A percentile compares a stretch with the other conserved stretches of the same genome.
Conservation (phyloP, 768 basidiomycete genomes). For the Lenzites betulinus region DNA sequence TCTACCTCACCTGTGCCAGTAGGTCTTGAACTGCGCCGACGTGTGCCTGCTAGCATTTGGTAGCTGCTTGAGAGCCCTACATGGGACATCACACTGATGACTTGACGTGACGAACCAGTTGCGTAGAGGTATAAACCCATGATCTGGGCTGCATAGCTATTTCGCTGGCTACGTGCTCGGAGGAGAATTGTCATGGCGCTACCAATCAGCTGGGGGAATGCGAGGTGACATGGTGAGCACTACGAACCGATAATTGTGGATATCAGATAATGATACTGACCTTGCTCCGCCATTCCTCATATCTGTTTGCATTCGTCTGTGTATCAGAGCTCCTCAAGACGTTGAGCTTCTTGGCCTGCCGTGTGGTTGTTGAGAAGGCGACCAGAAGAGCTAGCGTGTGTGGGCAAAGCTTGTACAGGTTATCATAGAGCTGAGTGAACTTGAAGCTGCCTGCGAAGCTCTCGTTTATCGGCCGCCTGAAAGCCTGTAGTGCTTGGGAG, state of each 20-base stretch:
- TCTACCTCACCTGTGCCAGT: too few species aligned
- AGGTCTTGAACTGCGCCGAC: not conserved
- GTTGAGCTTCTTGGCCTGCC: conserved; percentile 1
- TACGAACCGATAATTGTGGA: too few species aligned
- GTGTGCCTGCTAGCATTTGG: conserved; percentile 23
- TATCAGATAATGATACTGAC: too few species aligned
- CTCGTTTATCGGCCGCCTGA: not conserved
- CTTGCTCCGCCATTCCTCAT: not conserved
- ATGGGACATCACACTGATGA: conserved; percentile 32
- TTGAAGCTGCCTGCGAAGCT: conserved; percentile 8
- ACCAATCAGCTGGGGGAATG: conserved; percentile 26
- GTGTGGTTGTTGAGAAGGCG: conserved; percentile 11
- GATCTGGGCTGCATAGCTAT: conserved; percentile 33
- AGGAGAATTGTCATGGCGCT: conserved; percentile 24
- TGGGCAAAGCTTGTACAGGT: conserved; percentile 9
- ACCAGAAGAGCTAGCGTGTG: not conserved
- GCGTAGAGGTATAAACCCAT: conserved; percentile 37
- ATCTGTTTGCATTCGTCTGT: not conserved
- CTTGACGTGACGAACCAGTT: conserved; percentile 35
- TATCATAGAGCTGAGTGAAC: not conserved
- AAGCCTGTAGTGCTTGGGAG: conserved; percentile 3
- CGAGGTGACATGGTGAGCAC: not conserved
- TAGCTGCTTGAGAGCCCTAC: conserved; percentile 37
- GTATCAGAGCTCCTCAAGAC: not conserved
- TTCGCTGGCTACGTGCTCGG: conserved; percentile 35